phyloP scores from a whole-genome alignment of 805 yeast genomes.

The Myxozyma sirexii region DNA sequence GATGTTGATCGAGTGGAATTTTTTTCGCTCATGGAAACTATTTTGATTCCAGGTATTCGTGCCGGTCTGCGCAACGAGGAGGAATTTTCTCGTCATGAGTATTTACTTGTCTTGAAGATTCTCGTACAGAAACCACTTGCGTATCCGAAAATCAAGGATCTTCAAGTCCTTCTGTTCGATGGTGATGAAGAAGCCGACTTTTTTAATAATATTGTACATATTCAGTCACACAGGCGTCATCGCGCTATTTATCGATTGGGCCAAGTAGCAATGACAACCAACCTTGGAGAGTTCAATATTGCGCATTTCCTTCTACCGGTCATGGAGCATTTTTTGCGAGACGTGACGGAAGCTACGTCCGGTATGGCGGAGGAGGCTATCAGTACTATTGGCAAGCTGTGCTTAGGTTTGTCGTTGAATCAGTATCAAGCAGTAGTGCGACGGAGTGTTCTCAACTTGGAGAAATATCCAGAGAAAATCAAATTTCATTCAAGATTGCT shows the following conservation, averaged over 20 bases:
- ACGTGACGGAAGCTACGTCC: constrained; percentile 45
- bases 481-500: constrained; percentile 46
- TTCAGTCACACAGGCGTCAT: constrained; percentile 84
- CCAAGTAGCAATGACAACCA: constrained; percentile 47
- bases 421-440: constrained; percentile 76
- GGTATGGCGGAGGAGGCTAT: constrained; percentile 52
- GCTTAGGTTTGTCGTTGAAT: constrained; percentile 66
- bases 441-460: constrained; percentile 60
- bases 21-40: constrained; percentile 47
- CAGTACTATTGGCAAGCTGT: constrained; percentile 60
- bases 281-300: constrained; percentile 58
- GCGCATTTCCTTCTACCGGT: constrained; percentile 84
- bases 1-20: constrained; percentile 44
- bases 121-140: constrained; percentile 52
- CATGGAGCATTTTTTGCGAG: constrained; percentile 67
- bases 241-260: constrained; percentile 73
- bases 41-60: constrained; percentile 66
- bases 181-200: constrained; percentile 85
- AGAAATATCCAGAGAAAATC: constrained; percentile 43
- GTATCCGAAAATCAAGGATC: constrained; percentile 58
- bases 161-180: constrained; percentile 62
- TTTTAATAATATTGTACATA: constrained; percentile 73
- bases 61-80: constrained; percentile 62
- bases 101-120: constrained; percentile 65
- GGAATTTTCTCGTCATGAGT: constrained; percentile 73